phyloP scores from a whole-genome alignment of 116 monocot genomes.

The Posidonia oceanica region DNA sequence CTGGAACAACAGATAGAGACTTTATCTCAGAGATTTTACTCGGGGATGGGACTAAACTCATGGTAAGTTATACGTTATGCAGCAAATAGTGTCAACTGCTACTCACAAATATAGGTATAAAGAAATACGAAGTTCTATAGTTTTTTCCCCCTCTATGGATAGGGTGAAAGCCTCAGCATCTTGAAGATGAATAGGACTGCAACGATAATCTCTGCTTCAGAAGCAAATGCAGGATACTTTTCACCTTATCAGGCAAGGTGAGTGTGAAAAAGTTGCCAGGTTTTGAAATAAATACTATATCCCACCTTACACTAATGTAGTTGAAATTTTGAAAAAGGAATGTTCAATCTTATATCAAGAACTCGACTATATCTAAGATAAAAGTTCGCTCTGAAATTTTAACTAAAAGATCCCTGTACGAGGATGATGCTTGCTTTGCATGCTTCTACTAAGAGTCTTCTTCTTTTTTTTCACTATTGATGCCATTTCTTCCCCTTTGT shows the following conservation, averaged over 20 bases:
- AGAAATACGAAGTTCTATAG: background rate
- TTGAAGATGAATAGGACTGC: slow-evolving; percentile 41
- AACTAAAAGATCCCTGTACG: too few species aligned
- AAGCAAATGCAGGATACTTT: slow-evolving; percentile 64
- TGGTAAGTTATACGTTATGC: slow-evolving; percentile 9
- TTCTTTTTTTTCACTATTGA: background rate
- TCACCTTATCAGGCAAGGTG: slow-evolving; percentile 86
- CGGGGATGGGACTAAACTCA: slow-evolving; percentile 37
- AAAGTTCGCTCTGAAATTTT: too few species aligned
- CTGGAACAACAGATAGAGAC: slow-evolving; percentile 73
- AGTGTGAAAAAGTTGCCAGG: background rate
- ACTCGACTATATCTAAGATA: too few species aligned
- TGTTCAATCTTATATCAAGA: background rate
- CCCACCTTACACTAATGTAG: too few species aligned
- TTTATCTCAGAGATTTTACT: slow-evolving; percentile 55
- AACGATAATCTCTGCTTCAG: slow-evolving; percentile 45
- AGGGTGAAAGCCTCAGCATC: slow-evolving; percentile 78
- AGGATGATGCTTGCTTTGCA: too few species aligned
- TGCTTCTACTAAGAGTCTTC: too few species aligned
- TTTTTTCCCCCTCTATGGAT: background rate
- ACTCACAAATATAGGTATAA: background rate
- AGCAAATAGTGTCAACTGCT: background rate
- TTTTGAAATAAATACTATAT: too few species aligned
- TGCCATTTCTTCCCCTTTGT: slow-evolving; percentile 1
- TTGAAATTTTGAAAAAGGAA: background rate